These are phyloP conservation scores for Saururus chinensis DNA, from an alignment of 164 flowering plant species.

Conservation along the genomic window DNA sequence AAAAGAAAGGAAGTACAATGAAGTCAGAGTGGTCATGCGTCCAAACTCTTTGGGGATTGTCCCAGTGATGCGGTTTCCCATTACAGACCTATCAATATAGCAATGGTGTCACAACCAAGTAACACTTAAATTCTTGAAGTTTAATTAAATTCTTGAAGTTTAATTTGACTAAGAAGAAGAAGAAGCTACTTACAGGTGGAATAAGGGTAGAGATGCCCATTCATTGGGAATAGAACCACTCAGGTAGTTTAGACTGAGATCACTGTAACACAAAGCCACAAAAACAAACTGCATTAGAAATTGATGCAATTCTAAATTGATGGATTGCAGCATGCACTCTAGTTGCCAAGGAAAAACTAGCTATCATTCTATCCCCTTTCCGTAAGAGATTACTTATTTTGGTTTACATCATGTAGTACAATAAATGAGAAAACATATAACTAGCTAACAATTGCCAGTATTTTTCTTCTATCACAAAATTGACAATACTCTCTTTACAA, in stretches of 20 bases:
- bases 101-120: not conserved
- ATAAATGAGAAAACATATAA: too few relatives aligned
- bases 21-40: constrained; percentile 9
- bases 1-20: constrained; percentile 12
- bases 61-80: constrained; percentile 63
- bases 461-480: too few relatives aligned
- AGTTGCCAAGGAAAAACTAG: too few relatives aligned
- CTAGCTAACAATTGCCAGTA: too few relatives aligned
- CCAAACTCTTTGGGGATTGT: constrained; percentile 20
- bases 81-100: constrained; percentile 34
- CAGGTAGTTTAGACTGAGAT: constrained; percentile 35
- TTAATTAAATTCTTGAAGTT: too few relatives aligned
- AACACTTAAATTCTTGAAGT: not conserved
- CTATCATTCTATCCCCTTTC: too few relatives aligned
- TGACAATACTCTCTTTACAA: too few relatives aligned
- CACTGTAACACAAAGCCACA: constrained; percentile 28
- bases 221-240: constrained; percentile 19
- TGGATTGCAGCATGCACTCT: not conserved
- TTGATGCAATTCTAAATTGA: not conserved
- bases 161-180: too few relatives aligned
- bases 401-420: too few relatives aligned
- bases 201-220: constrained; percentile 39
- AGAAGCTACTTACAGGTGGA: constrained; percentile 38
- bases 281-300: not conserved
- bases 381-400: too few relatives aligned